phyloP scores from a whole-genome alignment of 2,329 filamentous ascomycete species.

The Fusarium sp. region DNA sequence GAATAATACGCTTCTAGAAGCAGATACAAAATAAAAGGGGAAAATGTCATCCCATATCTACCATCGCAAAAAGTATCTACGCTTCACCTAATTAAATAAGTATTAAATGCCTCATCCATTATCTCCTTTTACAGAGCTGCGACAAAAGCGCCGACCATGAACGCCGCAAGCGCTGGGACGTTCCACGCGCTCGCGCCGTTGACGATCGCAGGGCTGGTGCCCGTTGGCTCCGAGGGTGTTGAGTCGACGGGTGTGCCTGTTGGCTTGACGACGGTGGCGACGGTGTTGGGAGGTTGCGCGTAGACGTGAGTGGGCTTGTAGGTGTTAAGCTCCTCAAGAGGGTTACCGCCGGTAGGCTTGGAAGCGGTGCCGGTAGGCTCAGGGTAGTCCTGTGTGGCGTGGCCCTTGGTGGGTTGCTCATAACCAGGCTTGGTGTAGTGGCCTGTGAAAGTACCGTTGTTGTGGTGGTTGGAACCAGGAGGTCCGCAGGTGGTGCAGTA shows the following conservation, averaged over 20 bases:
- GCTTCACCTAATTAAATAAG: constrained; percentile 11
- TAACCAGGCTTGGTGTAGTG: neutral
- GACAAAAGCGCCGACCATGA: constrained; percentile 11
- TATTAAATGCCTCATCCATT: constrained; percentile 17
- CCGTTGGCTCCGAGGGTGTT: constrained; percentile 7
- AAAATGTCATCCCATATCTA: constrained; percentile 18
- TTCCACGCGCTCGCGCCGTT: constrained; percentile 25
- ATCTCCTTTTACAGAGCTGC: constrained; percentile 16
- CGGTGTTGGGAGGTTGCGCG: constrained; percentile 3
- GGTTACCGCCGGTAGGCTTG: constrained; percentile 1
- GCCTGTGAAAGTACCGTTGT: constrained; percentile 2
- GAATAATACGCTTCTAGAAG: neutral
- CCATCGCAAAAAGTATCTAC: constrained; percentile 6
- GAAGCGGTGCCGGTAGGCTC: neutral
- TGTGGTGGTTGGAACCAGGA: neutral
- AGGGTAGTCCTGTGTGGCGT: neutral
- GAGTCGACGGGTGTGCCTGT: neutral
- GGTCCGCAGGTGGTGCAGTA: constrained; percentile 38
- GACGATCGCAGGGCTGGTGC: constrained; percentile 10
- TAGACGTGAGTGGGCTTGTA: constrained; percentile 9
- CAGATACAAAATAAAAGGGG: neutral
- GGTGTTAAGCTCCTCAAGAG: constrained; percentile 11
- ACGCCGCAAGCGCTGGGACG: constrained; percentile 15
- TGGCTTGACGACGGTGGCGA: constrained; percentile 27
- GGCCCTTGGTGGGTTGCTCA: neutral